A percentile compares a stretch with the other conserved stretches of the same genome.
Evolutionary conservation across 306 rosid genomes (phyloP).

Genomic region (Malus sylvestris): DNA sequence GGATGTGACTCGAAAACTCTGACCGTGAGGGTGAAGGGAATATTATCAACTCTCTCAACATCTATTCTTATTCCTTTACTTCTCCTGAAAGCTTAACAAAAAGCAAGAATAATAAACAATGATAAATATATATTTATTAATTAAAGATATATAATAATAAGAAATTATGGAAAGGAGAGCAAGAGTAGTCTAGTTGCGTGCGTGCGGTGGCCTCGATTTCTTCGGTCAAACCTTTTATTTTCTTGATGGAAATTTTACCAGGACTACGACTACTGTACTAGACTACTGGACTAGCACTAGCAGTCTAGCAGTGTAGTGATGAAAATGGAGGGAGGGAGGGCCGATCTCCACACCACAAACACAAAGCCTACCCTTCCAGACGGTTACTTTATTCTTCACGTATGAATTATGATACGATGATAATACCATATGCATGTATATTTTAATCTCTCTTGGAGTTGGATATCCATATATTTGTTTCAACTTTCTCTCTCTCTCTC

Average conservation of each 20-base stretch:
- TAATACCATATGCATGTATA: too few relatives aligned
- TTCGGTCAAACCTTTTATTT: constrained; percentile 31
- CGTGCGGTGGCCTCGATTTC: constrained; percentile 26
- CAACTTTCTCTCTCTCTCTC: neutral
- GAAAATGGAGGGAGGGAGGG: neutral
- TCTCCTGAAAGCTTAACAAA: constrained; percentile 19
- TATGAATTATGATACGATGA: too few relatives aligned
- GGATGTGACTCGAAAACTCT: neutral
- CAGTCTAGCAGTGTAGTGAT: neutral
- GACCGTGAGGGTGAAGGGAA: neutral
- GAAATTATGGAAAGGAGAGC: neutral
- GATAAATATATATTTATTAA: neutral
- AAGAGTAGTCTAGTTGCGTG: constrained; percentile 6
- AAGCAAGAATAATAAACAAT: neutral
- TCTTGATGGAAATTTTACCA: neutral
- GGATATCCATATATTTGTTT: too few relatives aligned
- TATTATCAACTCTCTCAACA: neutral
- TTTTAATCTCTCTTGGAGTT: too few relatives aligned
- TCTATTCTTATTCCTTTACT: neutral
- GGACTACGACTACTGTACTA: too few relatives aligned
- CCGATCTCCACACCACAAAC: neutral
- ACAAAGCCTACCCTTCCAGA: neutral
- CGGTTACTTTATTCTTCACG: neutral
- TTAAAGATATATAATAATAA: neutral
- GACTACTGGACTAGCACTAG: neutral